Percentiles rank a stretch among this genome's conserved stretches.
phyloP scores from a whole-genome alignment of 257 asterid species.

The Petunia secreta region DNA sequence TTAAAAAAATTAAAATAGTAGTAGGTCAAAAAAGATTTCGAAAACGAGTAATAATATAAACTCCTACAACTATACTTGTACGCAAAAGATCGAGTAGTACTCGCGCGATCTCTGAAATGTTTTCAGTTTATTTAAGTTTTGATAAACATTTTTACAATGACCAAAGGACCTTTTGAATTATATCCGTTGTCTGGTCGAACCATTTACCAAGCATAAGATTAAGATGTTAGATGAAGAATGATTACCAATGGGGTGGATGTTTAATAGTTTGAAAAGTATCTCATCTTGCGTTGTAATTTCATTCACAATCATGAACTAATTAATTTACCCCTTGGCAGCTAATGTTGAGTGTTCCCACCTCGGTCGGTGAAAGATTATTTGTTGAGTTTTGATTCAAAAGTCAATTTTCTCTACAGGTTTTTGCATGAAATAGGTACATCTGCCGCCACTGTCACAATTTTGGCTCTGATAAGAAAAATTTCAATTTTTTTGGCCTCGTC shows the following conservation, averaged over 20 bases:
- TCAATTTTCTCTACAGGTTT: no score
- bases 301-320: neutral
- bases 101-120: neutral
- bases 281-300: neutral
- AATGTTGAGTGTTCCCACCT: neutral
- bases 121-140: no score
- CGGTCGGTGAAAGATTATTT: no score
- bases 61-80: no score
- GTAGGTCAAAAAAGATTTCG: neutral
- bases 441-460: no score
- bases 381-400: no score
- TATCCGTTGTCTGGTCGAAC: conserved; percentile 14
- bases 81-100: no score
- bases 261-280: no score
- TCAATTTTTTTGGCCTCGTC: no score
- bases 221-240: neutral
- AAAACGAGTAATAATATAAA: neutral
- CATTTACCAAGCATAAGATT: neutral
- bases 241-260: neutral
- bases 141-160: neutral
- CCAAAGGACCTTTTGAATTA: neutral
- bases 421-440: no score
- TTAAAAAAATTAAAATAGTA: no score
- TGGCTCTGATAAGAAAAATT: no score
- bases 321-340: neutral